Percentiles rank a stretch among this genome's conserved stretches.
Evolutionary conservation across 2,329 filamentous ascomycete genomes (phyloP).

Genomic region (Fusarium sp.): DNA sequence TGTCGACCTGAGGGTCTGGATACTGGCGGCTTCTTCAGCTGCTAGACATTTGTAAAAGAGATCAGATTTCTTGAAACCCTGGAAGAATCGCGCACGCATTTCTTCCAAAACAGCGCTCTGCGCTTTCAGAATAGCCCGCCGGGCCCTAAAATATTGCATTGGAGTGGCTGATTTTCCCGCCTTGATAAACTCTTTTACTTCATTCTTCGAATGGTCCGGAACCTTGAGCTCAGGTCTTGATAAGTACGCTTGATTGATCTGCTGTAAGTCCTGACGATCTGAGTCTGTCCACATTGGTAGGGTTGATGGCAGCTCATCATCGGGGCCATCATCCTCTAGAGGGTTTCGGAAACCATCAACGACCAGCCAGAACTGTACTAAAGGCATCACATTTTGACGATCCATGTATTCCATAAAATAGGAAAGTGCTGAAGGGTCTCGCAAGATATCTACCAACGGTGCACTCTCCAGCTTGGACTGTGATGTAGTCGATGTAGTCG

Average conservation of each 20-base stretch:
- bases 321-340: conserved; percentile 78
- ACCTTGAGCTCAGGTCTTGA: conserved; percentile 84
- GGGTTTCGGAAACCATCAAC: conserved; percentile 97
- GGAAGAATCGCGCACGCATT: conserved; percentile 83
- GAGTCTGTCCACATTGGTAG: conserved; percentile 81
- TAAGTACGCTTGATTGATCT: conserved; percentile 92
- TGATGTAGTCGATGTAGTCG: conserved; percentile 44
- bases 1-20: conserved; percentile 40
- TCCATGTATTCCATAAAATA: conserved; percentile 99
- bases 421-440: conserved; percentile 88
- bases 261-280: conserved; percentile 86
- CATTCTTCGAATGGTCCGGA: conserved; percentile 72
- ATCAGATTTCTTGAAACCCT: conserved; percentile 90
- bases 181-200: conserved; percentile 81
- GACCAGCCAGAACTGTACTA: conserved; percentile 98
- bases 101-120: conserved; percentile 87
- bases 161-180: conserved; percentile 81
- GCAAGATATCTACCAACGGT: conserved; percentile 84
- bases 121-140: conserved; percentile 81
- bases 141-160: conserved; percentile 83
- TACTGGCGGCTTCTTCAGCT: conserved; percentile 76
- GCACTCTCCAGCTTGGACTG: conserved; percentile 78
- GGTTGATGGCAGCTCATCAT: conserved; percentile 71
- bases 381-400: conserved; percentile 82
- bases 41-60: conserved; percentile 96